Base-by-base conservation (phyloP, 2,329 filamentous ascomycete species). In the Myriosclerotinia scirpicola region DNA sequence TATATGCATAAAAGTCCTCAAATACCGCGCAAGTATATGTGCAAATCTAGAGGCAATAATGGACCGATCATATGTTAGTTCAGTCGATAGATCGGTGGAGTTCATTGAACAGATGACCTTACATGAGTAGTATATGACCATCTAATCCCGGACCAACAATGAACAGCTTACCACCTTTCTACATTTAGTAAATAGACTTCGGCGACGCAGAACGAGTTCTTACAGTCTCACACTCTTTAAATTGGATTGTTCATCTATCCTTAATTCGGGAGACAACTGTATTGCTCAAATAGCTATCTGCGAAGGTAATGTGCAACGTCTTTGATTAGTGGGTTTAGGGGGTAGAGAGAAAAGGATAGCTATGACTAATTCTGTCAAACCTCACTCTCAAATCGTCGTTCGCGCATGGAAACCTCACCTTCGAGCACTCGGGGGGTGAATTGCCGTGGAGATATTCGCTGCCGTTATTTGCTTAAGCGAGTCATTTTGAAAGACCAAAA, bases 381-480 rank as follows among this genome's bases (percentile, higher is more conserved):
- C 2, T 17, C 12, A 6, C 22, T 0, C 1, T 7, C 17, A 22
- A 14, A 11, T 44, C 15, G 11, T 58, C 22, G 20, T 4, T 5
- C 2, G 2, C 5, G 7, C 14, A 17, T 7, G 6, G 4, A 17
- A 2, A 11, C 7, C 0, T 36, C 7, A 17, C 0, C 5, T 30
- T 44, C 9, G 0, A 48, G 22, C 44, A 36, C 3, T 14, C 17
- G 7, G 3, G 26, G 48, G 38, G 34, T 50, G 58, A 60, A 60
- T 38, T 11, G 14, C 14, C 20, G 30, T 42, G 44, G n/a, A 48
- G 38, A 7, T 50, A 38, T 50, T 26, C 15, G 7, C 44, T 36
- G 20, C 56, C 56, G 3, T 17, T 60, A 9, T 15, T 48, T 59
- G 6, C 22, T n/a, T 59, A 48, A 59, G 58, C 58, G 44, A 60